Base-by-base conservation (phyloP, 2,329 filamentous ascomycete genomes). In the Talaromyces sp. region DNA sequence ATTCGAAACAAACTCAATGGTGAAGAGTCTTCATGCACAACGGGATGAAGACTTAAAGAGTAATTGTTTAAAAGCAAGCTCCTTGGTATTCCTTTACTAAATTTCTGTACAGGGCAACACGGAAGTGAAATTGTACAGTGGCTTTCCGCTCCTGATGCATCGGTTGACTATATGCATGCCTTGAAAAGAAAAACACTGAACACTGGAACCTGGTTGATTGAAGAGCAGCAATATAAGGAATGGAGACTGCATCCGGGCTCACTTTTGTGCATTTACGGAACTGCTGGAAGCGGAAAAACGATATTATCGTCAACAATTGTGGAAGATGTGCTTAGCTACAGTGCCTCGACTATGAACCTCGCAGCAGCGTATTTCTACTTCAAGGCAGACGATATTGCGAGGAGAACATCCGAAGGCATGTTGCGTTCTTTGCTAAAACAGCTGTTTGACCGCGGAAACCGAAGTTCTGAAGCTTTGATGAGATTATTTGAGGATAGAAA, bases 241-340 rank as follows among this genome's bases (percentile, higher is more conserved):
- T 62, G 60, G 60, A 56, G 56, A 8, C 9, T 4, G 1, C 26
- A 11, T 21, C n/a, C 56, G 1, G 21, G 32, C 3, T 75, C 75
- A 0, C 73, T 78, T 19, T 60, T 78, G 1, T 80, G 76, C 77
- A 62, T 79, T 1, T 67, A 70, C 56, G 76, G 76, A 13, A 72
- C 73, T 59, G 71, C 76, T 19, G 77, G 76, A 0, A 75, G 72
- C 57, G 77, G 76, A 11, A 79, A 79, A 62, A 76, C 74, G 0
- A 70, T 79, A 0, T 63, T 79, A 10, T 74, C 69, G 51, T 76
- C 70, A 9, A 77, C 73, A 1, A 66, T 70, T 9, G 73, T 78
- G 50, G 71, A 75, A 46, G 59, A 71, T 49, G 53, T 62, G 19
- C 9, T 68, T 1, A 64, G 63, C 21, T 61, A 64, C 11, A 41